Percentiles rank a stretch among this genome's conserved stretches.
These are phyloP conservation scores for Quercus suber DNA, from an alignment of 306 rosid species.

Conservation along the genomic window DNA sequence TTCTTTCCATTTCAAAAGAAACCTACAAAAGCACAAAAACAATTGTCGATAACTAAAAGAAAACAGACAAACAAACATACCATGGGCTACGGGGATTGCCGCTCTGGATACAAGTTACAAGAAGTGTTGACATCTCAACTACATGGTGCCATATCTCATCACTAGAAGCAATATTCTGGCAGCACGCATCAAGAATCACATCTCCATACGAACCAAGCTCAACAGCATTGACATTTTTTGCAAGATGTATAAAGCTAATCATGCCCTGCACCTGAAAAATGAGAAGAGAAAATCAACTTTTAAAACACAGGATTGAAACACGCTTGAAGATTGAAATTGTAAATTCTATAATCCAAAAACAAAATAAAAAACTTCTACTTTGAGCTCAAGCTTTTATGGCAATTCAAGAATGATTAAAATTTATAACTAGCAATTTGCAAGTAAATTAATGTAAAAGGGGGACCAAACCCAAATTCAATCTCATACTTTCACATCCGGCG, in stretches of 20 bases:
- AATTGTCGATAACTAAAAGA: constrained; percentile 3
- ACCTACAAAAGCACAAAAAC: background rate
- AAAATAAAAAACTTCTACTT: too few relatives aligned
- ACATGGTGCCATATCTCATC: constrained; percentile 84
- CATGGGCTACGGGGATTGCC: constrained; percentile 88
- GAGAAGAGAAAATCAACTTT: background rate
- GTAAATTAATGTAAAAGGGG: too few relatives aligned
- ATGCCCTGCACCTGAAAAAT: constrained; percentile 80
- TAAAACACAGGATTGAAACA: too few relatives aligned
- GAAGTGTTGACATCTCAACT: constrained; percentile 71
- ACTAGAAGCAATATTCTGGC: constrained; percentile 77
- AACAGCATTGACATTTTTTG: constrained; percentile 55
- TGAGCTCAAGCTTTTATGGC: too few relatives aligned
- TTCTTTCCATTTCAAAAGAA: constrained; percentile 24
- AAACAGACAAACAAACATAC: constrained; percentile 37
- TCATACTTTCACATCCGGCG: constrained; percentile 83
- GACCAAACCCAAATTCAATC: background rate
- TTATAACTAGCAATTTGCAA: too few relatives aligned
- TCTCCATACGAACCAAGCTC: constrained; percentile 67
- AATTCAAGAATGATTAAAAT: too few relatives aligned
- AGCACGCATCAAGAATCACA: constrained; percentile 94
- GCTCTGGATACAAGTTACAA: constrained; percentile 57
- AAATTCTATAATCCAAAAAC: too few relatives aligned
- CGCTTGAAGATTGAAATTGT: too few relatives aligned
- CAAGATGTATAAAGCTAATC: constrained; percentile 62